These are phyloP conservation scores for Globisporangium irregulare DNA, from an alignment of 352 stramenopile species.

Conservation along the genomic window DNA sequence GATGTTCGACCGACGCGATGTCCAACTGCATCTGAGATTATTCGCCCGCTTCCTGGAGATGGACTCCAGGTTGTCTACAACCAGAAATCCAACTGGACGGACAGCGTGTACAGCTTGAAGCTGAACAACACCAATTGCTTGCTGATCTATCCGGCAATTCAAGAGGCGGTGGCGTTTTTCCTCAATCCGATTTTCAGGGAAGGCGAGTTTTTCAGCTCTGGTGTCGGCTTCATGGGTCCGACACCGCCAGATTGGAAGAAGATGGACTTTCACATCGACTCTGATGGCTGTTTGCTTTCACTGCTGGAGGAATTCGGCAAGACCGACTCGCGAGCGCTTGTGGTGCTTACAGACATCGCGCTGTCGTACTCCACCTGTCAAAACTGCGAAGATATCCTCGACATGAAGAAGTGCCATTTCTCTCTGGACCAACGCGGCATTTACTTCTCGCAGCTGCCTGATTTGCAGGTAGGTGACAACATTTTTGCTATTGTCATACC, in stretches of 20 bases:
- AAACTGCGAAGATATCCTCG: conserved; percentile 39
- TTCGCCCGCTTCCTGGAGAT: conserved; percentile 67
- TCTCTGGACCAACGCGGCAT: conserved; percentile 76
- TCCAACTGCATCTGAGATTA: conserved; percentile 57
- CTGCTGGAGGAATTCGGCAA: conserved; percentile 82
- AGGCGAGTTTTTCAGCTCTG: conserved; percentile 50
- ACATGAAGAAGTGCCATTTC: conserved; percentile 82
- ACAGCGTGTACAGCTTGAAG: conserved; percentile 62
- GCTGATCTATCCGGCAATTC: conserved; percentile 64
- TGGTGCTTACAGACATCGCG: conserved; percentile 70
- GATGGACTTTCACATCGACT: conserved; percentile 71
- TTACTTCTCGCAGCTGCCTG: conserved; percentile 84
- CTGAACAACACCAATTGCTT: conserved; percentile 81
- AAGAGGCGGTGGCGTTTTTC: conserved; percentile 68
- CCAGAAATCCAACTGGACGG: conserved; percentile 74
- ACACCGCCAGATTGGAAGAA: conserved; percentile 71
- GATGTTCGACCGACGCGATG: conserved; percentile 60
- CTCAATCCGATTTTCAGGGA: conserved; percentile 42
- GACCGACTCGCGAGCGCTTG: conserved; percentile 60
- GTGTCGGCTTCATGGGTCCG: conserved; percentile 65
- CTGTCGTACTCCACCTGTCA: conserved; percentile 66
- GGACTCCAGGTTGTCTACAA: conserved; percentile 77
- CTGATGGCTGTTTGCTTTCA: conserved; percentile 68
- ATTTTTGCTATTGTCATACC: background rate
- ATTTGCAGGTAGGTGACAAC: conserved; percentile 55